A percentile compares a stretch with the other conserved stretches of the same genome.
phyloP scores from a whole-genome alignment of 2,329 filamentous ascomycete species.

The Podosphaera xanthii region DNA sequence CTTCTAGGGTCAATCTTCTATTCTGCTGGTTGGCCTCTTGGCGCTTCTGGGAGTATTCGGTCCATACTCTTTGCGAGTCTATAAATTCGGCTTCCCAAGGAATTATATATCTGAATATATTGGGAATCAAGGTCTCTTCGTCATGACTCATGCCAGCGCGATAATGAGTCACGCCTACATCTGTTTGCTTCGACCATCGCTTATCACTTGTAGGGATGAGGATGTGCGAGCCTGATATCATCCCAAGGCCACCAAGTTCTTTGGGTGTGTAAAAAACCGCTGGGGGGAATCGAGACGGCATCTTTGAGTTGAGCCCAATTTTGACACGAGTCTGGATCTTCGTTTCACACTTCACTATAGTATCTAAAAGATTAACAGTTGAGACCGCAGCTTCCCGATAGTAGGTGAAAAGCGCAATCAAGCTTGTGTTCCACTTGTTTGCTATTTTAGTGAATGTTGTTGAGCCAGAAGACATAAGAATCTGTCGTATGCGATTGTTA shows the following conservation, averaged over 20 bases:
- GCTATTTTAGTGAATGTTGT: constrained; percentile 99
- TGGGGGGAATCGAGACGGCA: constrained; percentile 95
- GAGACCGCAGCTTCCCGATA: constrained; percentile 95
- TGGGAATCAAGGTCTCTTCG: constrained; percentile 91
- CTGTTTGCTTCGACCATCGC: constrained; percentile 94
- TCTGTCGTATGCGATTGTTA: constrained; percentile 95
- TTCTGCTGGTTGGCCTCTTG: constrained; percentile 96
- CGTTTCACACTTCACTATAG: constrained; percentile 97
- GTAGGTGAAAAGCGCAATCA: constrained; percentile 95
- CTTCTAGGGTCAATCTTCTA: constrained; percentile 76
- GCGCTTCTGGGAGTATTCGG: constrained; percentile 95
- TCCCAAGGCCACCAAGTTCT: constrained; percentile 85
- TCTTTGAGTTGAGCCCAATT: constrained; percentile 96
- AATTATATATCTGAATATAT: constrained; percentile 98
- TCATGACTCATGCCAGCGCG: constrained; percentile 95
- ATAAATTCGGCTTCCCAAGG: constrained; percentile 99
- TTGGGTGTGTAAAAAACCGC: constrained; percentile 98
- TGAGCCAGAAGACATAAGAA: constrained; percentile 97
- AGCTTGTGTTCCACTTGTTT: constrained; percentile 97
- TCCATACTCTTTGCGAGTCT: constrained; percentile 97
- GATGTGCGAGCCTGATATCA: constrained; percentile 98
- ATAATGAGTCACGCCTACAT: constrained; percentile 91
- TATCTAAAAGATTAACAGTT: constrained; percentile 80
- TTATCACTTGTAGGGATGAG: constrained; percentile 94
- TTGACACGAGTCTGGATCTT: constrained; percentile 99